Percentiles rank a stretch among this genome's conserved stretches.
Evolutionary conservation across 129 eudicot species (phyloP).

Genomic region (Flaveria brownii): DNA sequence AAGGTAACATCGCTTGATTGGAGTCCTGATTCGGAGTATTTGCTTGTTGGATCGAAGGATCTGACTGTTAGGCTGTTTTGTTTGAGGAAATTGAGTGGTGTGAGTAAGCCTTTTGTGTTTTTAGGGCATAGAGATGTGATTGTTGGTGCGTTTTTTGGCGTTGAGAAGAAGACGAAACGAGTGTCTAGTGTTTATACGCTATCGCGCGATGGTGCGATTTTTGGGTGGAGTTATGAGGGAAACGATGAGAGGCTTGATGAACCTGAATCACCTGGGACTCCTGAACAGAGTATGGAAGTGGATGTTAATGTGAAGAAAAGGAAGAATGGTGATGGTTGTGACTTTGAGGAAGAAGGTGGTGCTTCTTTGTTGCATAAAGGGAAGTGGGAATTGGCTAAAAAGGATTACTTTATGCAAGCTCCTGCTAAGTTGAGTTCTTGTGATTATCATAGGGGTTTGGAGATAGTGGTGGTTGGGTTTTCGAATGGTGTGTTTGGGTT

Average conservation of each 20-base stretch:
- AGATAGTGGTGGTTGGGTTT: slow-evolving; percentile 87
- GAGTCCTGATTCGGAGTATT: slow-evolving; percentile 61
- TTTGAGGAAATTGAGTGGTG: slow-evolving; percentile 39
- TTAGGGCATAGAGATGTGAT: slow-evolving; percentile 81
- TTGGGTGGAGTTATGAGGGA: slow-evolving; percentile 51
- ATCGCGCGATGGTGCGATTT: slow-evolving; percentile 82
- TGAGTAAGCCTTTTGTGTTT: slow-evolving; percentile 67
- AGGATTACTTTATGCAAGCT: slow-evolving; percentile 75
- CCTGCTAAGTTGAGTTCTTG: slow-evolving; percentile 75
- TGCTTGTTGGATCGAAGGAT: slow-evolving; percentile 81
- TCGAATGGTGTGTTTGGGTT: slow-evolving; percentile 92
- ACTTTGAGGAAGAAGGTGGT: slow-evolving; percentile 28
- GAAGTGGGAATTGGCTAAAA: slow-evolving; percentile 78
- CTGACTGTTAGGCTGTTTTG: slow-evolving; percentile 70
- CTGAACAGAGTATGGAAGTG: slow-evolving; percentile 45
- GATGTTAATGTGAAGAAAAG: slow-evolving; percentile 51
- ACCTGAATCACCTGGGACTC: slow-evolving; percentile 77
- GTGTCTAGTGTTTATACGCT: slow-evolving; percentile 57
- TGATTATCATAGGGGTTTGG: slow-evolving; percentile 77
- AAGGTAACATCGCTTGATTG: slow-evolving; percentile 70
- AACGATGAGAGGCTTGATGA: slow-evolving; percentile 38
- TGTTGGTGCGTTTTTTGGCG: slow-evolving; percentile 71
- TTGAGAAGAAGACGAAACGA: slow-evolving; percentile 54
- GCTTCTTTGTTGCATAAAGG: slow-evolving; percentile 46
- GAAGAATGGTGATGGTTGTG: slow-evolving; percentile 39